These are phyloP conservation scores for Candida ortonii DNA, from an alignment of 805 yeast species.

Conservation along the genomic window DNA sequence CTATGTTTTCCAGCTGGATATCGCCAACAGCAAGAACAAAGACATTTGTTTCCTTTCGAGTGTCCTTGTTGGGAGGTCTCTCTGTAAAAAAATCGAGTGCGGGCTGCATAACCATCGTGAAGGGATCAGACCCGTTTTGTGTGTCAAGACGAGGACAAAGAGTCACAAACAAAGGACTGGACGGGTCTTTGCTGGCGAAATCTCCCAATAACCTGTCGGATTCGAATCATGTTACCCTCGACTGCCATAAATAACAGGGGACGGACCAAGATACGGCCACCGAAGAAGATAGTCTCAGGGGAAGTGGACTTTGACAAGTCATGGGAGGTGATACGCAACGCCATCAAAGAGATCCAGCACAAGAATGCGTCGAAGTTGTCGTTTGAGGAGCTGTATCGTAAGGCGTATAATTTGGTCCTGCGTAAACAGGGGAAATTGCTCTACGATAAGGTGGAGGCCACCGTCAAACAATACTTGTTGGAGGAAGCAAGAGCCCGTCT, in stretches of 20 bases:
- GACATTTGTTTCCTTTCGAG: too few relatives aligned
- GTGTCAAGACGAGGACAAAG: too few relatives aligned
- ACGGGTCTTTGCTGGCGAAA: too few relatives aligned
- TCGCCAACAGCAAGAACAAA: too few relatives aligned
- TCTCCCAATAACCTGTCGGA: too few relatives aligned
- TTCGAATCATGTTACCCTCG: too few relatives aligned
- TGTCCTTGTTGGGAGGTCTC: not conserved
- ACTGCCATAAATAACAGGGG: constrained; percentile 39
- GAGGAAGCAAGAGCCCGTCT: constrained; percentile 24
- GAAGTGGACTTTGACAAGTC: constrained; percentile 58
- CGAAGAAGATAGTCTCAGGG: constrained; percentile 43
- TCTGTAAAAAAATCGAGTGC: too few relatives aligned
- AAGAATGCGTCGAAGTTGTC: constrained; percentile 72
- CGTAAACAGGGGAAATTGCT: constrained; percentile 63
- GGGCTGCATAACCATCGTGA: constrained; percentile 1
- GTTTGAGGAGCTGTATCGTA: constrained; percentile 78
- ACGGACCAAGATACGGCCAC: constrained; percentile 59
- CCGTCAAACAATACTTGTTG: constrained; percentile 48
- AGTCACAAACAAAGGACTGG: not conserved
- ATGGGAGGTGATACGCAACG: constrained; percentile 64
- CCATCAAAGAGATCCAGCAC: constrained; percentile 67
- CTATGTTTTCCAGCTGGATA: too few relatives aligned
- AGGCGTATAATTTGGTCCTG: constrained; percentile 73
- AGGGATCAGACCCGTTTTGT: too few relatives aligned
- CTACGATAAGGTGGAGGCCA: constrained; percentile 55